Conservation (phyloP, 2,329 filamentous ascomycete species). For the Ophiostoma sp. region DNA sequence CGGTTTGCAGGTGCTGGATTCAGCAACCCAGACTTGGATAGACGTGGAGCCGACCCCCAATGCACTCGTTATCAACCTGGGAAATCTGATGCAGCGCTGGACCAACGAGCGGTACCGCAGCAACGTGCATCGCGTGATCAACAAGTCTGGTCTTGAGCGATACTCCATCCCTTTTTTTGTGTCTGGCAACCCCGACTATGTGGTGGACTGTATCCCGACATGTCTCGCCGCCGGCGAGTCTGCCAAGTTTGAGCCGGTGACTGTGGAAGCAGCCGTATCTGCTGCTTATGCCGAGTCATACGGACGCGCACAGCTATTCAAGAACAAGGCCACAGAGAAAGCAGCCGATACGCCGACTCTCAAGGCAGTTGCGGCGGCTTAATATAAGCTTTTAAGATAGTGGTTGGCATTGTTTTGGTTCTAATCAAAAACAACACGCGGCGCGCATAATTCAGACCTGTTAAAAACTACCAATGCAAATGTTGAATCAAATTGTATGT, state of each 20-base stretch:
- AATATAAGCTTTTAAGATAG: neutral
- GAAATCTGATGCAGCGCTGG: conserved; percentile 46
- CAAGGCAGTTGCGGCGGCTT: neutral
- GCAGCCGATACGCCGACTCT: neutral
- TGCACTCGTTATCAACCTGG: conserved; percentile 48
- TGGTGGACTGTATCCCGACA: conserved; percentile 36
- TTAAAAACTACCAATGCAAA: too few species aligned
- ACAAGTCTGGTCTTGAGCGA: conserved; percentile 40
- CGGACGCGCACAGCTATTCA: conserved; percentile 12
- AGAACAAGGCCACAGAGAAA: neutral
- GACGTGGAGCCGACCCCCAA: conserved; percentile 40
- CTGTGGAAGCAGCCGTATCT: conserved; percentile 30
- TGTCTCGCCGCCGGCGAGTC: conserved; percentile 34
- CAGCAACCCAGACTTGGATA: conserved; percentile 41
- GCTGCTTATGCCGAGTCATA: conserved; percentile 13
- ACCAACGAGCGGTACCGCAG: conserved; percentile 51
- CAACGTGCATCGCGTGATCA: conserved; percentile 50
- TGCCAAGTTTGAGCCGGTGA: conserved; percentile 33
- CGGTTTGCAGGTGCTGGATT: conserved; percentile 48
- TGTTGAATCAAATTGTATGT: too few species aligned
- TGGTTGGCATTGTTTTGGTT: neutral
- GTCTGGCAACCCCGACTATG: conserved; percentile 36
- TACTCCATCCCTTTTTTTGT: conserved; percentile 55
- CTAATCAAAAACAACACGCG: neutral
- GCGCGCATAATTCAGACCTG: too few species aligned